These are phyloP conservation scores for Eimeria praecox DNA, from an alignment of 169 alveolate genomes.

Conservation along the genomic window DNA sequence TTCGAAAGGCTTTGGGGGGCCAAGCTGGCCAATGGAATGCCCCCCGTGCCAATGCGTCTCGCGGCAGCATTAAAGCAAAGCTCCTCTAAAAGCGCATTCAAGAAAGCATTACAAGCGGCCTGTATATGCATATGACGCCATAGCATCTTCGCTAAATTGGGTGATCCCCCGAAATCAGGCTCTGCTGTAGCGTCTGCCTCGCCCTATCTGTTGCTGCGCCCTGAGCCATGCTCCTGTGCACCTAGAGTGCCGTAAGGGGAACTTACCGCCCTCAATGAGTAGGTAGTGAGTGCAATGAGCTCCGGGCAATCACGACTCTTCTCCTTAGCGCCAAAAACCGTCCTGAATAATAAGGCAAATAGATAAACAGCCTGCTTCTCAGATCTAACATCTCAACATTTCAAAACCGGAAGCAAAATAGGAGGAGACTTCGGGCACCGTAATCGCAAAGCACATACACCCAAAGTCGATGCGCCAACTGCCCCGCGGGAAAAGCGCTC, in stretches of 20 bases:
- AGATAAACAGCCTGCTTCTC: background rate
- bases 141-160: background rate
- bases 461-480: conserved; percentile 80
- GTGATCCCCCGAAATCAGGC: background rate
- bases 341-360: background rate
- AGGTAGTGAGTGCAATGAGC: conserved; percentile 60
- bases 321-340: conserved; percentile 64
- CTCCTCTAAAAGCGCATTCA: conserved; percentile 22
- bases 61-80: conserved; percentile 51
- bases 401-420: background rate
- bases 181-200: conserved; percentile 2
- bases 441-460: conserved; percentile 26
- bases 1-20: conserved; percentile 28
- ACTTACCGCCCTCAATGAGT: conserved; percentile 66
- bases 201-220: background rate
- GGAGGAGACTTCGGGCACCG: background rate
- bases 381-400: background rate
- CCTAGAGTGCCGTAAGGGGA: background rate
- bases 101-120: background rate
- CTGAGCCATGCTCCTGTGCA: background rate
- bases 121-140: background rate
- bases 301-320: conserved; percentile 31
- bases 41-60: conserved; percentile 38
- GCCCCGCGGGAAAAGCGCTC: conserved; percentile 64
- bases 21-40: conserved; percentile 73